These are phyloP conservation scores for Medicago lupulina DNA, from an alignment of 306 rosid species.

Conservation along the genomic window DNA sequence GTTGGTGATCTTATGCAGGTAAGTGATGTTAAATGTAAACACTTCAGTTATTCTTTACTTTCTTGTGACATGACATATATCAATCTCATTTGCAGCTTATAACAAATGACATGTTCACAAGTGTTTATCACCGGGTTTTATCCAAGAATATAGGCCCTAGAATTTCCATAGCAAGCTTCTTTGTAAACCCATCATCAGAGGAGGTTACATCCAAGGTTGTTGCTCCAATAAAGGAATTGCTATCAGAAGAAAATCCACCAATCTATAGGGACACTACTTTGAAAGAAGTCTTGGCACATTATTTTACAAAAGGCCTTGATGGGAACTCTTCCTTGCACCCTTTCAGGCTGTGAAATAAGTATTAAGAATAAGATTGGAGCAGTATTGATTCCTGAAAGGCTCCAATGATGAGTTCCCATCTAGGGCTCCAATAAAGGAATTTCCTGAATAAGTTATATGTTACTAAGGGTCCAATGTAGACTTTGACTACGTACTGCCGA, in stretches of 20 bases:
- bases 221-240: background rate
- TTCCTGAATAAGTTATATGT: background rate
- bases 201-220: background rate
- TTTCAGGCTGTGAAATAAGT: background rate
- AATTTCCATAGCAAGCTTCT: background rate
- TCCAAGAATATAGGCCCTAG: background rate
- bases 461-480: background rate
- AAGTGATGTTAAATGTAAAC: background rate
- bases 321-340: background rate
- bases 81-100: background rate
- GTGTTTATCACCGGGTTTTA: slow-evolving; percentile 2
- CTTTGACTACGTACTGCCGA: background rate
- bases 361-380: background rate
- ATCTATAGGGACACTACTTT: background rate
- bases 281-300: background rate
- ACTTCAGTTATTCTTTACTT: too few species aligned
- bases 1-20: slow-evolving; percentile 45
- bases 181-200: background rate
- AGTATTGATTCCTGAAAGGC: too few species aligned
- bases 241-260: background rate
- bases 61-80: background rate
- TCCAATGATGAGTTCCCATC: too few species aligned
- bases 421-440: too few species aligned
- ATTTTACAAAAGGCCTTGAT: background rate
- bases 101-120: slow-evolving; percentile 3